These are phyloP conservation scores for Stachybotrys chlorohalonatus DNA, from an alignment of 2,329 filamentous ascomycete species.

Conservation along the genomic window DNA sequence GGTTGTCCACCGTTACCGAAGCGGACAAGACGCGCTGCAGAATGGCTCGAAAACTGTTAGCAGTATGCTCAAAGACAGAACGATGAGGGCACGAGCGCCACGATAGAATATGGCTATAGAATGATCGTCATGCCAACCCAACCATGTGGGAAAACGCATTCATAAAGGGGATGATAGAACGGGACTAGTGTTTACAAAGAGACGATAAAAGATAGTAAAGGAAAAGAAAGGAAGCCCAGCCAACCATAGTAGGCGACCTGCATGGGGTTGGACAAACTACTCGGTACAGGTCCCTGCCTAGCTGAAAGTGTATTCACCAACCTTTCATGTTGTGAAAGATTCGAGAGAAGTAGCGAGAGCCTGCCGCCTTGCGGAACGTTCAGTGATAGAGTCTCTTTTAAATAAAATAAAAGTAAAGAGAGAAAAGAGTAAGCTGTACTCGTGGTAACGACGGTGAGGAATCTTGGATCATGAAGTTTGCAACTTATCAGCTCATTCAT, in stretches of 20 bases:
- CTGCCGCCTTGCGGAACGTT: not conserved
- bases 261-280: not conserved
- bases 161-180: not conserved
- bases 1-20: conserved; percentile 87
- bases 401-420: not conserved
- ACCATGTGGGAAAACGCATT: not conserved
- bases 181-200: too few species aligned
- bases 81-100: too few species aligned
- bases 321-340: not conserved
- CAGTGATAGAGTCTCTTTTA: too few species aligned
- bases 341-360: not conserved
- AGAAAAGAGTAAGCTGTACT: not conserved
- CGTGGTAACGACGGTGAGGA: too few species aligned
- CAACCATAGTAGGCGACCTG: not conserved
- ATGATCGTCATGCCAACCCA: too few species aligned
- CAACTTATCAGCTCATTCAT: too few species aligned
- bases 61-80: too few species aligned
- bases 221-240: not conserved
- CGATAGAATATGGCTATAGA: too few species aligned
- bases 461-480: too few species aligned
- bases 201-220: too few species aligned
- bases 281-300: not conserved
- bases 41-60: conserved; percentile 51
- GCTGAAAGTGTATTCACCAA: not conserved
- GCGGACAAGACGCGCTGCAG: conserved; percentile 90